Conservation (phyloP, 2,329 filamentous ascomycete species). For the Clonostachys chloroleuca region DNA sequence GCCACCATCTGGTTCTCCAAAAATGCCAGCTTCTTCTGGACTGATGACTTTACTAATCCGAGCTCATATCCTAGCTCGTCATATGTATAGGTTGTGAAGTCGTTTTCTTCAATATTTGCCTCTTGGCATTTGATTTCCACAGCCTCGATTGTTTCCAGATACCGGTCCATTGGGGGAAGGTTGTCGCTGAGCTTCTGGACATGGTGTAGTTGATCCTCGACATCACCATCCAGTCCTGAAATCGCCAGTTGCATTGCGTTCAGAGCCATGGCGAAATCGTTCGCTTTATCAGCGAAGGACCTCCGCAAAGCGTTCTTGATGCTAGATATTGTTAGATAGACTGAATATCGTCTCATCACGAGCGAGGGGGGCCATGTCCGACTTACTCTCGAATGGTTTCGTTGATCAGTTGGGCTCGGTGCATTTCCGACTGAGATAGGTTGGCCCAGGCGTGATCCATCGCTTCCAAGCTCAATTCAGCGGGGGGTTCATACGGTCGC, state of each 20-base stretch:
- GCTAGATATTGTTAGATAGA: constrained; percentile 33
- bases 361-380: not conserved
- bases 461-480: constrained; percentile 75
- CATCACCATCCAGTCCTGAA: constrained; percentile 93
- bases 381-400: constrained; percentile 91
- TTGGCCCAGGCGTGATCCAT: constrained; percentile 79
- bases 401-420: constrained; percentile 89
- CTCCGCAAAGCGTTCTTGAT: constrained; percentile 94
- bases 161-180: constrained; percentile 83
- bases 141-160: constrained; percentile 79
- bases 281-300: constrained; percentile 95
- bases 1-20: constrained; percentile 98
- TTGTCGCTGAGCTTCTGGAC: constrained; percentile 82
- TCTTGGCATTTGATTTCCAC: constrained; percentile 88
- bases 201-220: constrained; percentile 89
- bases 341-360: not conserved
- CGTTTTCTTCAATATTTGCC: constrained; percentile 98
- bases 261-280: constrained; percentile 92
- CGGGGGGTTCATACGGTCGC: constrained; percentile 84
- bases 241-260: constrained; percentile 94
- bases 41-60: constrained; percentile 82
- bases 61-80: constrained; percentile 95
- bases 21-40: constrained; percentile 94
- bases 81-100: constrained; percentile 99
- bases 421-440: constrained; percentile 80